A percentile compares a stretch with the other conserved stretches of the same genome.
These are phyloP conservation scores for Talaromyces funiculosus DNA, from an alignment of 2,329 filamentous ascomycete species.

Conservation along the genomic window DNA sequence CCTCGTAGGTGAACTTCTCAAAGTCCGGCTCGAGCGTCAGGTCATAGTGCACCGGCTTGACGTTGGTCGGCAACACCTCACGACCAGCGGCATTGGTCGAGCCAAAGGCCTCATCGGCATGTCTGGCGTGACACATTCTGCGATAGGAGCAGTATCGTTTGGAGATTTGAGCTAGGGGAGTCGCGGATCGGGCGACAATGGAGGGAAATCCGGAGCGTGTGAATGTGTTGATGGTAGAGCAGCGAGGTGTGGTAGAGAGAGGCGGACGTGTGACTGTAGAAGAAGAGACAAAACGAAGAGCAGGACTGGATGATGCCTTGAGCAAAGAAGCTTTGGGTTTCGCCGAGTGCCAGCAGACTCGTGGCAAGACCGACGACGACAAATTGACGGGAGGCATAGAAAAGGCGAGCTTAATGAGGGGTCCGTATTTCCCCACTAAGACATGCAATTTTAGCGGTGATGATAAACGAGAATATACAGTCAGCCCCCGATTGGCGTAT, in stretches of 20 bases:
- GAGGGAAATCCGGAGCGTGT: conserved; percentile 16
- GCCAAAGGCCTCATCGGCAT: conserved; percentile 49
- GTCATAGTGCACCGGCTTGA: conserved; percentile 88
- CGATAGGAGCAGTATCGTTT: conserved; percentile 67
- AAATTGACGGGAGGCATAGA: conserved; percentile 10
- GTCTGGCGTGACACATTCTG: conserved; percentile 66
- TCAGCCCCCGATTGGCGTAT: not conserved
- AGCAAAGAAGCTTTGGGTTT: conserved; percentile 8
- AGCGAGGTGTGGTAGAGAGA: conserved; percentile 8
- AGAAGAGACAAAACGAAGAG: not conserved
- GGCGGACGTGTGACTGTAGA: conserved; percentile 9
- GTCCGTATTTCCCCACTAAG: conserved; percentile 3
- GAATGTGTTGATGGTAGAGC: conserved; percentile 18
- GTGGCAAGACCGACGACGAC: conserved; percentile 11
- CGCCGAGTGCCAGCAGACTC: conserved; percentile 8
- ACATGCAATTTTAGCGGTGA: not conserved
- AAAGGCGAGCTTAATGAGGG: not conserved
- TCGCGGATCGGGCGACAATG: conserved; percentile 20
- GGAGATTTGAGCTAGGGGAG: conserved; percentile 16
- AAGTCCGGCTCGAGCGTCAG: conserved; percentile 89
- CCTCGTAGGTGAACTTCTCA: conserved; percentile 78
- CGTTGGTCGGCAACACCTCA: conserved; percentile 84
- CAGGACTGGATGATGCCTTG: not conserved
- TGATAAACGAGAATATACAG: not conserved
- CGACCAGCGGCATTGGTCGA: conserved; percentile 60